Base-by-base conservation (phyloP, 2,329 filamentous ascomycete species). In the Aureobasidium sp. region DNA sequence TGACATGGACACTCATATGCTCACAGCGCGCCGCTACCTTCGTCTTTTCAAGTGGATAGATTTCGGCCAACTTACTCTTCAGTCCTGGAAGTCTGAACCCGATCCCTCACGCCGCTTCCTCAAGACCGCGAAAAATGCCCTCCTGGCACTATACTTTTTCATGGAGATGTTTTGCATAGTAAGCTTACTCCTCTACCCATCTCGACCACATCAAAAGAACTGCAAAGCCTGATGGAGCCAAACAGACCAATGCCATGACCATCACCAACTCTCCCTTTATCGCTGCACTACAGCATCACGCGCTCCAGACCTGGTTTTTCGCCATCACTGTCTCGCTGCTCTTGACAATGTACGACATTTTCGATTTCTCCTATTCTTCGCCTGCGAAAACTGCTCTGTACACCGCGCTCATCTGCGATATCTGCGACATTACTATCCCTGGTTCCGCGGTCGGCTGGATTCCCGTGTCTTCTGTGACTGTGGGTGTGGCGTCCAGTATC, bases 241-340 rank as follows among this genome's bases (percentile, higher is more conserved):
- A 22, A 36, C 22, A 65, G 65, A 67, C 58, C 29, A 75, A 81
- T 51, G 71, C 83, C 14, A 85, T 87, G 75, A 81, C 79, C 0
- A 67, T 80, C 1, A 79, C 78, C 41, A 69, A 68, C 1, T 74
- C 74, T 1, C 51, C 70, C 0, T 80, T 76, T 71, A 79, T 80
- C 17, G 67, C 68, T n/a, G 67, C 65, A 29, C 68, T 88, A 4
- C 56, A 60, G 42, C 77, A 83, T 49, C 85, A 90, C 73, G 83
- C 82, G 0, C 84, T 88, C 73, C 81, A 84, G 58, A 86, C 88
- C 72, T 91, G 88, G 88, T 82, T 90, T 65, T 82, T 85, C 42
- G 81, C 81, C 0, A 75, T 90, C 25, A 74, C 74, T 12, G 82
- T 64, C 63, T 83, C 81, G 0, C 73, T 83, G 0, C 45, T 81